A percentile compares a stretch with the other conserved stretches of the same genome.
These are phyloP conservation scores for Cladorrhinum sp. DNA, from an alignment of 2,329 filamentous ascomycete species.

Conservation along the genomic window DNA sequence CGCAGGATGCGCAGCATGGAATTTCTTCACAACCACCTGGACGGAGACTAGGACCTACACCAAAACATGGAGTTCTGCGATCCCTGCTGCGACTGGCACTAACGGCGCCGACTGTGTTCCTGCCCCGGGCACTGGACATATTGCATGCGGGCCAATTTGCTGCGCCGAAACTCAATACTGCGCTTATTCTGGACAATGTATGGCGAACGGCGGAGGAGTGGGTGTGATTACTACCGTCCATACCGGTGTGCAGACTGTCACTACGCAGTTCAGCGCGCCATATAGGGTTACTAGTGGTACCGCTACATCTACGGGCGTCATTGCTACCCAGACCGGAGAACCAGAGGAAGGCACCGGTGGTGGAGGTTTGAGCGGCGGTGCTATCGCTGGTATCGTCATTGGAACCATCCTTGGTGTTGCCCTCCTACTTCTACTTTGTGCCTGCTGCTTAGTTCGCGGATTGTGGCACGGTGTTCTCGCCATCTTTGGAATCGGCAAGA, in stretches of 20 bases:
- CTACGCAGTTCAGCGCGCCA: constrained; percentile 53
- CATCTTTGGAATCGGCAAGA: constrained; percentile 59
- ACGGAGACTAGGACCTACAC: constrained; percentile 60
- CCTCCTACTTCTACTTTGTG: constrained; percentile 67
- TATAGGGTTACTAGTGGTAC: constrained; percentile 53
- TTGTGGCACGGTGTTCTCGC: constrained; percentile 58
- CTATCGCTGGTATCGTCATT: constrained; percentile 79
- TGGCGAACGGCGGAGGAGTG: constrained; percentile 40
- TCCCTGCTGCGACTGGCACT: constrained; percentile 42
- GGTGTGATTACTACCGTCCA: constrained; percentile 35
- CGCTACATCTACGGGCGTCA: constrained; percentile 50
- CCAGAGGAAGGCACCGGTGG: constrained; percentile 39
- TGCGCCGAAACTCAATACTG: constrained; percentile 70
- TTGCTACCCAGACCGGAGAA: constrained; percentile 48
- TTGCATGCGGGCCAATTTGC: constrained; percentile 66
- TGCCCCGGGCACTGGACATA: constrained; percentile 47
- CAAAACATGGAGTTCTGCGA: constrained; percentile 53
- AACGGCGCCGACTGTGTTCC: constrained; percentile 51
- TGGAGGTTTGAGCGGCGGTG: constrained; percentile 61
- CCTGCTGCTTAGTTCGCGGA: constrained; percentile 67
- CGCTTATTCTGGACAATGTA: constrained; percentile 56
- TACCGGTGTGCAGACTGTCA: constrained; percentile 45
- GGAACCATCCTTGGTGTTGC: constrained; percentile 65
- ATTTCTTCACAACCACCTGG: constrained; percentile 55
- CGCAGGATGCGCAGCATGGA: constrained; percentile 45